Percentiles rank a stretch among this genome's conserved stretches.
These are phyloP conservation scores for Microdochium nivale DNA, from an alignment of 2,329 filamentous ascomycete species.

Conservation along the genomic window DNA sequence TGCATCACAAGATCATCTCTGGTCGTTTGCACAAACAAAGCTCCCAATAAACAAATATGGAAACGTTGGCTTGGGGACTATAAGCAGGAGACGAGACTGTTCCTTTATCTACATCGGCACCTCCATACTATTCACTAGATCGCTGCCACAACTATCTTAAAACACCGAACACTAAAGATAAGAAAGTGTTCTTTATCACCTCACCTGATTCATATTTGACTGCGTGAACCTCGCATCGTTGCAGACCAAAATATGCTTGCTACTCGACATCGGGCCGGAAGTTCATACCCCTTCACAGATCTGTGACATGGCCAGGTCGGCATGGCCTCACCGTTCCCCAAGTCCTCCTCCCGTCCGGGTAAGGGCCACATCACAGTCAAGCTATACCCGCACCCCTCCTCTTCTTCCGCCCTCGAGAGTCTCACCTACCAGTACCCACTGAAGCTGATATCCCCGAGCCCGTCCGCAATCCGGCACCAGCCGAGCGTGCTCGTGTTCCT, in stretches of 20 bases:
- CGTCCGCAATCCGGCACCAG: conserved; percentile 36
- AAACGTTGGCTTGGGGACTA: no score
- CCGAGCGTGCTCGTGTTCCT: conserved; percentile 76
- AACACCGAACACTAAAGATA: background rate
- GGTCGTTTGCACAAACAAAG: no score
- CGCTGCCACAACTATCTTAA: no score
- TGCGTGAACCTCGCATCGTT: background rate
- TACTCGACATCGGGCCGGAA: no score
- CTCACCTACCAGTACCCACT: conserved; percentile 90
- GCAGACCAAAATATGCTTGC: no score
- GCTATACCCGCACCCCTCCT: conserved; percentile 56
- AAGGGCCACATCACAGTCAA: conserved; percentile 69
- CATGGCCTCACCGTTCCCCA: conserved; percentile 65
- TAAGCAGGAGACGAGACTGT: no score
- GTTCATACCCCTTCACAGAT: no score
- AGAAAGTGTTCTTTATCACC: background rate
- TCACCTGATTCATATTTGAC: background rate
- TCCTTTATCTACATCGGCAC: no score
- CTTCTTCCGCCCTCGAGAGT: conserved; percentile 63
- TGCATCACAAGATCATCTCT: no score
- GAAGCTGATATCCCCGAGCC: conserved; percentile 79
- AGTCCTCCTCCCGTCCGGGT: conserved; percentile 65
- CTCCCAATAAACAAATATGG: no score
- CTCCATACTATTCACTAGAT: no score
- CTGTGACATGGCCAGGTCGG: conserved; percentile 1